Evolutionary conservation across 2,329 filamentous ascomycete species (phyloP), one percentile per base, ranked within the genome.

Genomic region (Neopestalotiopsis rosae): DNA sequence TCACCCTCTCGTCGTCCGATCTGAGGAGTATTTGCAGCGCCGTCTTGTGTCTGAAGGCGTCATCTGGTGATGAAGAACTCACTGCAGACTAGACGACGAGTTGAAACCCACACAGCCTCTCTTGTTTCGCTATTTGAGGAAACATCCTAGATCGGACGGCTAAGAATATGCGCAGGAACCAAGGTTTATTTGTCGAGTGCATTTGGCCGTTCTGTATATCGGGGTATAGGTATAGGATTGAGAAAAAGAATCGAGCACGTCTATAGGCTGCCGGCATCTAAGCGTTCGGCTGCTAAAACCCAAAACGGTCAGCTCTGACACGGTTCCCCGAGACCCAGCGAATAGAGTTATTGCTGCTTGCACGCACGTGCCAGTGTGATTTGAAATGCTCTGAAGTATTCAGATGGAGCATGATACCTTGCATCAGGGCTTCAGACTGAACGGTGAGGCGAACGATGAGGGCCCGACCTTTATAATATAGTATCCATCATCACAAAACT

Each of bases 31-130:
- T 7, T 38, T 38, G 34, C 34, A 38, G 34, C 34, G 10, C 34
- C 10, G 6, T 38, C 10, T 38, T 10, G 6, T 7, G 34, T 38
- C 34, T 38, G 34, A 38, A 38, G 34, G 6, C 34, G 10, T 38
- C 10, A 38, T 38, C 34, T 10, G 10, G 34, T 38, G 34, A 38
- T 38, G 34, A 38, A 38, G 34, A 10, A 6, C 6, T 38, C 34
- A 38, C 34, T 38, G 6, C 10, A 38, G 34, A 38, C 34, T 38
- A 7, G 34, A 10, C 34, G 34, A 38, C 10, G 34, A 10, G 34
- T 38, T 62, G 61, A 62, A 20, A 62, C 61, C n/a, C 38, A 62
- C 61, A 62, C 61, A 62, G 61, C 61, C 61, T 38, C 61, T 62
- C 61, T 40, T 42, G 61, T 62, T 62, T 62, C 61, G 61, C 13